Base-by-base conservation (phyloP, 495 filamentous ascomycete species). In the Hypoxylon fragiforme region DNA sequence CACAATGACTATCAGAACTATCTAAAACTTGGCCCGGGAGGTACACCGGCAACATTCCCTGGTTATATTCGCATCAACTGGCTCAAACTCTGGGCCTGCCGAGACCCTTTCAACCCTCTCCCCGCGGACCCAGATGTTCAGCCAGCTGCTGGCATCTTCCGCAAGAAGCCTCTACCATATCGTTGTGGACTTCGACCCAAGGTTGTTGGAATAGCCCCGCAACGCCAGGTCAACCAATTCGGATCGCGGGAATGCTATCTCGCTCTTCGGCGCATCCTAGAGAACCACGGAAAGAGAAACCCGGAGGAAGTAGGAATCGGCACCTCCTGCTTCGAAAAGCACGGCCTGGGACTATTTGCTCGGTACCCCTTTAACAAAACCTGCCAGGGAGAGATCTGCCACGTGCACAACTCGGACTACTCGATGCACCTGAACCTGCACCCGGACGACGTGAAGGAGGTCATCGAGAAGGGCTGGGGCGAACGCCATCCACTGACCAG, bases 401-500 rank as follows among this genome's bases (percentile, higher is more conserved):
- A 97, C 70, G 76, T 90, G 7, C 91, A 97, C 67, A 76, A 79
- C 6, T 78, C 76, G 37, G 91, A 97, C 50, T 77, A 83, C 46
- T 87, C 82, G 5, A 72, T 91, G 74, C 91, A 97, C 69, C 63
- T 92, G 59, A 83, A 81, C 11, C 72, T 96, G 16, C 83, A 91
- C 48, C 89, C 89, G 1, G 82, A 85, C 20, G 91, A 97, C 69
- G 88, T 87, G 36, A 83, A 77, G 64, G 78, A 85, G 57, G 77
- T 96, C 14, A 72, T 96, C 26, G 84, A 91, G 50, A 83, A 82
- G 35, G 88, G 90, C 14, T 95, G 90, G 90, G 91, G 88, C n/a
- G 82, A 96, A 69, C 76, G 90, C n/a, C 90, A 95, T 70, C 88
- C 88, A 1, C 77, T 95, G 53, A 84, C 88, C 2, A 83, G 84